Evolutionary conservation across 2,329 filamentous ascomycete genomes (phyloP), one percentile per base, ranked within the genome.

Genomic region (Colletotrichum theobromicola): DNA sequence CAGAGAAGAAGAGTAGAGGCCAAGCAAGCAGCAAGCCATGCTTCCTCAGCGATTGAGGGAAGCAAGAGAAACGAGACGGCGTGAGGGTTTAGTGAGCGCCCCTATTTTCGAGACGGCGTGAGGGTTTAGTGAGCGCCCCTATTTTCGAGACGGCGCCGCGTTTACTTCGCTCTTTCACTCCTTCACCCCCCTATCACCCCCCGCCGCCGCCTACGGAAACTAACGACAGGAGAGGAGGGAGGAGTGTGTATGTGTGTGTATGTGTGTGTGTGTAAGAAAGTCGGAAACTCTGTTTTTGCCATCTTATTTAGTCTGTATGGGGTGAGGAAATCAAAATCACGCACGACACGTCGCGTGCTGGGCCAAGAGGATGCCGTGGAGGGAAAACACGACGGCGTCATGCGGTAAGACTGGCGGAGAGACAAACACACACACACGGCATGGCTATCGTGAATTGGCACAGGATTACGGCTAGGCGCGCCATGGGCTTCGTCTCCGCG

Each of bases 351-450:
- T 30, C 18, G 18, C 30, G 37, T 18, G 50, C 18, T 32, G n/a
- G 62, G 7, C 18, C 50, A 42, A 66, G 34, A 50, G 21, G 21
- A 16, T 61, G n/a, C 28, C 28, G 34, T 12, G 55, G 61, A 42
- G 66, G 66, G 34, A 64, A 53, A 63, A 42, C 32, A 32, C 32
- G 63, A 37, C 67, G 72, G 72, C 72, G 72, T 65, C 61, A 71
- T 74, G 72, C 67, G 53, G 72, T 71, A 67, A 71, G 72, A 74
- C 72, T 55, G 61, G 61, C 37, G 72, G 67, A 55, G 67, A 60
- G 50, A 46, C 34, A 70, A 5, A 55, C n/a, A 32, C 26, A 63
- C 21, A 16, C 50, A 7, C 57, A 32, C 42, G n/a, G 42, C 42
- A 50, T 50, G 42, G n/a, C 42, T 50, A 21, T 34, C 57, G 57